Evolutionary conservation across 2,329 filamentous ascomycete genomes (phyloP), one percentile per base, ranked within the genome.

Genomic region (Gnomoniopsis smithogilvyi): DNA sequence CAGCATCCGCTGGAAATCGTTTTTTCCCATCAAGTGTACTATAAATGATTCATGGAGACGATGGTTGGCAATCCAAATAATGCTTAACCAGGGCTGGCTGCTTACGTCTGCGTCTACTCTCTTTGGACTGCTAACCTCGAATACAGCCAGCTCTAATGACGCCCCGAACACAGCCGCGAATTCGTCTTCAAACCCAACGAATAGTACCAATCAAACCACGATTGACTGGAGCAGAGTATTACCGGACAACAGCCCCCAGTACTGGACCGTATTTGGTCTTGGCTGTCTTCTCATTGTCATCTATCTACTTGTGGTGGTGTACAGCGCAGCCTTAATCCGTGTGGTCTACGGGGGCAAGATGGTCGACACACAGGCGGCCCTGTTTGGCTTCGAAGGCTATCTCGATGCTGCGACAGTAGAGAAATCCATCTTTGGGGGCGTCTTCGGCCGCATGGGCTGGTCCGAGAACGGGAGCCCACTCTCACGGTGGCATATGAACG

Each of bases 331-430:
- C 10, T 15, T 38, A 15, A 38, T 38, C 34, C 34, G 34, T 8
- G 34, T 38, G 10, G 34, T 38, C 34, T 38, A 38, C 36, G 65
- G 67, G n/a, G 67, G 69, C 52, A 70, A 69, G 59, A 70, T 72
- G 43, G 61, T 52, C 36, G 63, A 66, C 11, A 66, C 69, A 0
- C 69, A 71, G 48, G 66, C 69, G 1, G 64, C 68, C 21, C 65
- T 72, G 47, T 73, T 73, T 56, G 69, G 70, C 11, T 67, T 73
- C 52, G 70, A 72, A 58, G 71, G 70, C 2, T 64, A 71, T 50
- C 61, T 73, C 45, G 69, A 70, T 30, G 62, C 66, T 3, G 63
- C 65, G 2, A 69, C 69, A 2, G 66, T 68, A 21, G 69, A 72
- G 54, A 55, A 67, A 15, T 59, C 65, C 46, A 65, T 73, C 33